Conservation (phyloP, 305 asterid species). For the Fraxinus latifolia region DNA sequence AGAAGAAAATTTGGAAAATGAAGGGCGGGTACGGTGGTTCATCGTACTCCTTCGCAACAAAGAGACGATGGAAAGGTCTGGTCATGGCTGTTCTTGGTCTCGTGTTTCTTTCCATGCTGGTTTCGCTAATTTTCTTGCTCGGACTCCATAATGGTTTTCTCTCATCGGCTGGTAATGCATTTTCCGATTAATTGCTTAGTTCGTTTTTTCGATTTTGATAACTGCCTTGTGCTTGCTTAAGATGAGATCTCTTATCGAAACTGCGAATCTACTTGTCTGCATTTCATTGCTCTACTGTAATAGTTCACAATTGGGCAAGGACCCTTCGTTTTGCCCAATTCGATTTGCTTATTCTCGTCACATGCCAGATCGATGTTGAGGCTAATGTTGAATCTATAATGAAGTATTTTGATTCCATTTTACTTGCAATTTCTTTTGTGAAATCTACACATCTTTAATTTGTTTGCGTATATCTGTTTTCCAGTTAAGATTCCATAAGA, state of each 20-base stretch:
- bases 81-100: slow-evolving; percentile 72
- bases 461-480: neutral
- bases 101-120: slow-evolving; percentile 86
- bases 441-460: neutral
- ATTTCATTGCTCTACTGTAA: neutral
- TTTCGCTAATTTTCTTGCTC: slow-evolving; percentile 76
- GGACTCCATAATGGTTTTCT: slow-evolving; percentile 74
- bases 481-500: neutral
- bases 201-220: neutral
- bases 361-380: neutral
- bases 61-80: slow-evolving; percentile 82
- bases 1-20: slow-evolving; percentile 38
- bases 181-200: neutral
- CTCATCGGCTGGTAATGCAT: slow-evolving; percentile 51
- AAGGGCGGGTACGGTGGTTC: slow-evolving; percentile 49
- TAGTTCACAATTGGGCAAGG: slow-evolving; percentile 18
- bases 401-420: neutral
- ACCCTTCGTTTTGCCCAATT: slow-evolving; percentile 23
- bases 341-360: neutral
- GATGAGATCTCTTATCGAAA: slow-evolving; percentile 36
- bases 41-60: slow-evolving; percentile 53
- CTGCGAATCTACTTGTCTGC: slow-evolving; percentile 12
- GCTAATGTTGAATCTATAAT: neutral
- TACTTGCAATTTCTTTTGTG: neutral
- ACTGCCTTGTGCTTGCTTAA: neutral